Evolutionary conservation across 805 yeast species (phyloP), one percentile per base, ranked within the genome.

Genomic region (Kluyveromyces lactis): DNA sequence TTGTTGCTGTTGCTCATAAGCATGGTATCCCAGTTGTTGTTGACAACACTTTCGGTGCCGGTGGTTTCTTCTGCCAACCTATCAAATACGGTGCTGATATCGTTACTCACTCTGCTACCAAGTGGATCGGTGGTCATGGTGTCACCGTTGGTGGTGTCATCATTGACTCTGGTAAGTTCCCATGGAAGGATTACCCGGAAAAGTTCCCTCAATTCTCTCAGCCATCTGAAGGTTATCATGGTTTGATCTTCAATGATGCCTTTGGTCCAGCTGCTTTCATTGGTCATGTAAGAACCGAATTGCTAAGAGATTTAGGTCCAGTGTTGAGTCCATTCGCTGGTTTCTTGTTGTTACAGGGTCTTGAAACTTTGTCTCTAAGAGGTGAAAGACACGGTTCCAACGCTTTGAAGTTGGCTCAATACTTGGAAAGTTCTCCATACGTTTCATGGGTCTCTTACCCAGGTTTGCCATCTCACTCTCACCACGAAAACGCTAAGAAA

Each of bases 101-200:
- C 49, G 82, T 90, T 26, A 83, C 83, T 16, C 95, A 89, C 63
- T 87, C 96, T 45, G 95, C 96, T 40, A 89, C 97, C 43, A 89
- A 89, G 64, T 90, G 96, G 96, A 89, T 89, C 50, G 95, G 95
- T 47, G 97, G 97, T 43, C 97, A 89, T 59, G 97, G 97, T 58
- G 86, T 84, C 42, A 86, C 96, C 32, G 80, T 89, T 62, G 97
- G 83, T 39, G 97, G 97, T 71, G 84, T 81, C 39, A 72, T 90
- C 49, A 72, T 90, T 35, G 96, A 90, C 61, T 77, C 87, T 27
- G 96, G 97, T 50, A 89, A 83, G 37, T 90, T 90, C 72, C 94
- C 90, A 55, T 90, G 95, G 89, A 69, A 73, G 42, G 75, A 85
- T 47, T 75, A 84, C 65, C 90, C 92, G 33, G 79, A 82, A 56